These are phyloP conservation scores for Cyclaneusma minus DNA, from an alignment of 2,329 filamentous ascomycete species.

Conservation along the genomic window DNA sequence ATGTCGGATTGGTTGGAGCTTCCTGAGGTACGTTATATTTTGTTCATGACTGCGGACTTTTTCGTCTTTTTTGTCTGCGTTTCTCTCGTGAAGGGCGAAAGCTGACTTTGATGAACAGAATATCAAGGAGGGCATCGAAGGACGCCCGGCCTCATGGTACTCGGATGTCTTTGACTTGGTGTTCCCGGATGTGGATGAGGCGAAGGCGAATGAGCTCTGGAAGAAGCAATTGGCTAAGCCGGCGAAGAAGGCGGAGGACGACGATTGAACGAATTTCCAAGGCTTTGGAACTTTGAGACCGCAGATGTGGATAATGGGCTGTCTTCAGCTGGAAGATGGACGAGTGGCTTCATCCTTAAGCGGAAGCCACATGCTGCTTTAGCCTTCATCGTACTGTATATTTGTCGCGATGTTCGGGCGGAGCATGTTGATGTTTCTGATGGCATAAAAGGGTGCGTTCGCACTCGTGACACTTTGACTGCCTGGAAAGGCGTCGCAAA, in stretches of 20 bases:
- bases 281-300: not conserved
- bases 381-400: no score
- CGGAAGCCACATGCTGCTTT: no score
- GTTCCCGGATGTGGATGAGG: conserved; percentile 65
- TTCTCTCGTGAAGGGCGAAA: conserved; percentile 8
- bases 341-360: no score
- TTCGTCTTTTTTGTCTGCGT: conserved; percentile 3
- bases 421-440: no score
- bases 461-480: no score
- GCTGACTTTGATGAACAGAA: conserved; percentile 44
- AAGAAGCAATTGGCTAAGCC: conserved; percentile 22
- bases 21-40: conserved; percentile 58
- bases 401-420: no score
- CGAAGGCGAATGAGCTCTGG: conserved; percentile 52
- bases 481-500: no score
- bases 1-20: conserved; percentile 94
- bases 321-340: no score
- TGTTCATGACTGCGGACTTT: conserved; percentile 5
- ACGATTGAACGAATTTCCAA: conserved; percentile 3
- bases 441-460: no score
- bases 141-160: conserved; percentile 87
- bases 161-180: conserved; percentile 82
- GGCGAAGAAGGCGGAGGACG: conserved; percentile 21
- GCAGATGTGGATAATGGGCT: no score
- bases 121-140: conserved; percentile 92